Conservation (phyloP, 2,329 filamentous ascomycete genomes). For the Pyrenophora graminea region DNA sequence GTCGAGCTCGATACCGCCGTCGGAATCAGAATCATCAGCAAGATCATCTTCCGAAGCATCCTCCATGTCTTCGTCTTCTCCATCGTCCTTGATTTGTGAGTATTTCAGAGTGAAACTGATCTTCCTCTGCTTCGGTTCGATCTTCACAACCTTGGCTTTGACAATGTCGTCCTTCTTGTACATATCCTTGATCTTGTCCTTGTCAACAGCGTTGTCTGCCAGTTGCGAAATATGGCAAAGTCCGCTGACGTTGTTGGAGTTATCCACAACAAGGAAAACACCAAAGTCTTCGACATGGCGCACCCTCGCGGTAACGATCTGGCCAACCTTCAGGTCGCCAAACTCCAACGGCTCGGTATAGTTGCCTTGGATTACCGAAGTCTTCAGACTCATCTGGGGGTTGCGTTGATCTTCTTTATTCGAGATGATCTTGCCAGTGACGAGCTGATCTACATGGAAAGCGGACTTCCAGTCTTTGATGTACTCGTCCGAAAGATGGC, state of each 20-base stretch:
- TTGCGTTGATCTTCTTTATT: constrained; percentile 71
- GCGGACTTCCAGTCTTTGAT: constrained; percentile 94
- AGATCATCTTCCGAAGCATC: constrained; percentile 40
- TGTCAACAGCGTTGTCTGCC: constrained; percentile 78
- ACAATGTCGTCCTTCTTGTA: constrained; percentile 92
- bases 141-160: constrained; percentile 82
- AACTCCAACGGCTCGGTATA: constrained; percentile 76
- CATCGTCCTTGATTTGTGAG: constrained; percentile 75
- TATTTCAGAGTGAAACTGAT: constrained; percentile 93
- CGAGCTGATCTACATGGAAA: constrained; percentile 86
- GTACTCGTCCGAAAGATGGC: constrained; percentile 86
- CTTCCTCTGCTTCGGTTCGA: constrained; percentile 74
- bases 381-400: constrained; percentile 84
- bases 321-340: constrained; percentile 75
- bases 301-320: constrained; percentile 85
- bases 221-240: constrained; percentile 92
- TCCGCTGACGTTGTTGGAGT: constrained; percentile 85
- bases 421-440: constrained; percentile 80
- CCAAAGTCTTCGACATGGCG: constrained; percentile 94
- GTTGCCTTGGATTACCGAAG: constrained; percentile 78
- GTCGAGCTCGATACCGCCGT: constrained; percentile 46
- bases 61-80: constrained; percentile 48
- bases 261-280: constrained; percentile 88
- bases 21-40: constrained; percentile 46
- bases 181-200: constrained; percentile 86